A percentile compares a stretch with the other conserved stretches of the same genome.
Conservation (phyloP, 495 filamentous ascomycete species). For the Aspergillus avenaceus region DNA sequence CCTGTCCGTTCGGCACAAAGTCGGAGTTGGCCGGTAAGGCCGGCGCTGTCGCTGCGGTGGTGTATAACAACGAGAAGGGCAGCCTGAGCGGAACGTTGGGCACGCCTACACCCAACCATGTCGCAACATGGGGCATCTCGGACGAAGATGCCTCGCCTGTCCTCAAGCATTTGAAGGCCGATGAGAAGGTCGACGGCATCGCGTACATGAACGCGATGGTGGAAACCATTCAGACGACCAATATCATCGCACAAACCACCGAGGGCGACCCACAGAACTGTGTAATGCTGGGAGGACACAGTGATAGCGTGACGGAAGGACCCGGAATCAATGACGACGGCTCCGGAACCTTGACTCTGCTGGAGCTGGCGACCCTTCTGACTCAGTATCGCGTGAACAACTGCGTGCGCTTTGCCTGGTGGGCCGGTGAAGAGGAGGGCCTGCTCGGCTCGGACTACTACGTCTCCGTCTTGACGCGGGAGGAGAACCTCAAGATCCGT, state of each 20-base stretch:
- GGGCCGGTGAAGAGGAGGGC: constrained; percentile 61
- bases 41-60: constrained; percentile 56
- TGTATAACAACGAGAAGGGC: constrained; percentile 54
- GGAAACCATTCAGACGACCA: constrained; percentile 47
- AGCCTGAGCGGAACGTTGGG: constrained; percentile 51
- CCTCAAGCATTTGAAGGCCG: constrained; percentile 40
- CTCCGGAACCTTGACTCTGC: constrained; percentile 57
- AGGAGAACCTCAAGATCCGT: constrained; percentile 52
- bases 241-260: constrained; percentile 62
- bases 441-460: constrained; percentile 59
- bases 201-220: constrained; percentile 51
- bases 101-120: constrained; percentile 45
- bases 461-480: constrained; percentile 43
- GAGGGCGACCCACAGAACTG: constrained; percentile 58
- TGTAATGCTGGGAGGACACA: constrained; percentile 60
- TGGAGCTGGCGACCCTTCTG: constrained; percentile 58
- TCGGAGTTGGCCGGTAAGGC: constrained; percentile 52
- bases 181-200: constrained; percentile 44
- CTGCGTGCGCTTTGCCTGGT: constrained; percentile 66
- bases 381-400: constrained; percentile 55
- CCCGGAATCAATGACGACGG: constrained; percentile 68
- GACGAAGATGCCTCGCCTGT: constrained; percentile 45
- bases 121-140: constrained; percentile 55
- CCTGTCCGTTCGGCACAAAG: constrained; percentile 57
- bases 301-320: constrained; percentile 58